Conservation (phyloP, 257 asterid genomes). For the Solanum lignicaule region DNA sequence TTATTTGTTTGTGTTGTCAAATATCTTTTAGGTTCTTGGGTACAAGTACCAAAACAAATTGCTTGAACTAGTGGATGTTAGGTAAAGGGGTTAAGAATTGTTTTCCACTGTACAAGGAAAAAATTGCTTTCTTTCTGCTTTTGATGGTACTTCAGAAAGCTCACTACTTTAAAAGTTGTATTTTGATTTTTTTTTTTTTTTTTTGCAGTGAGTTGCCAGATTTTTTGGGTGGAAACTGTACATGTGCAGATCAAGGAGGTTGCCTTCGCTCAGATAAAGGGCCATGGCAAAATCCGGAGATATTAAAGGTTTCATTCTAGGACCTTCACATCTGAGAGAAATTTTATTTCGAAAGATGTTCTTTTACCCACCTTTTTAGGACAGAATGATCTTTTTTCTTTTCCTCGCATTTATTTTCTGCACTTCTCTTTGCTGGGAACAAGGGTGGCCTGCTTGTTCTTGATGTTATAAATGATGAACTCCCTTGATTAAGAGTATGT, state of each 20-base stretch:
- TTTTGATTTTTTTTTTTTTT: constrained; percentile 1
- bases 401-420: neutral
- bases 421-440: neutral
- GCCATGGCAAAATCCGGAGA: constrained; percentile 73
- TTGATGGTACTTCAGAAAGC: neutral
- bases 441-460: neutral
- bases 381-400: neutral
- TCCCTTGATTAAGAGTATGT: neutral
- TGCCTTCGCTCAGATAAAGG: constrained; percentile 82
- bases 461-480: neutral
- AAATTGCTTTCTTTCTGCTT: neutral
- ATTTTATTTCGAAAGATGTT: neutral
- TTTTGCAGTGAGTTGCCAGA: constrained; percentile 67
- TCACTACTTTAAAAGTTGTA: neutral
- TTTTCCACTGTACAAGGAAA: neutral
- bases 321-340: neutral
- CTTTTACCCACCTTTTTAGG: neutral
- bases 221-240: constrained; percentile 66
- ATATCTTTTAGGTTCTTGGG: constrained; percentile 58
- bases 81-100: constrained; percentile 27
- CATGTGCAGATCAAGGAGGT: constrained; percentile 72
- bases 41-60: constrained; percentile 66
- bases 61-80: constrained; percentile 65
- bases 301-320: constrained; percentile 41
- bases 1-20: neutral